A percentile compares a stretch with the other conserved stretches of the same genome.
Evolutionary conservation across 306 rosid species (phyloP).

Genomic region (Pyrus communis): DNA sequence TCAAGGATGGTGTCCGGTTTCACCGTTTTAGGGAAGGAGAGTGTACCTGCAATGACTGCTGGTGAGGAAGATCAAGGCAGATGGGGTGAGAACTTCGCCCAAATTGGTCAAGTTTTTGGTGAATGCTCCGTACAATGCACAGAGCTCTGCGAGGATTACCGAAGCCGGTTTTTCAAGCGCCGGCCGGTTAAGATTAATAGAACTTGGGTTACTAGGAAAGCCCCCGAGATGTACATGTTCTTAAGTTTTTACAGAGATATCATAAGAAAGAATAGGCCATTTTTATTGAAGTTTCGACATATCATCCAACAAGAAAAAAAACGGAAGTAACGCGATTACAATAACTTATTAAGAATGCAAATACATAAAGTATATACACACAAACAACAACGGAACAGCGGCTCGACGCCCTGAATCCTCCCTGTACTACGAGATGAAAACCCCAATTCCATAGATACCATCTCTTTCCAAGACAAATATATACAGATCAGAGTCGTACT

Average conservation of each 20-base stretch:
- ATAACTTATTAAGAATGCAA: conserved; percentile 30
- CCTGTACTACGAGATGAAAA: conserved; percentile 32
- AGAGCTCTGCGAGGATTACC: background rate
- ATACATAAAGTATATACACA: conserved; percentile 26
- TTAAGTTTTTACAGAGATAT: no score
- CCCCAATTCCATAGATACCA: conserved; percentile 19
- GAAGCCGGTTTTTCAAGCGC: background rate
- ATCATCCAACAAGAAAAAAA: conserved; percentile 10
- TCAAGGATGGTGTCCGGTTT: conserved; percentile 51
- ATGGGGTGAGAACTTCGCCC: background rate
- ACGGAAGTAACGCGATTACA: conserved; percentile 9
- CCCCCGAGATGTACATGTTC: background rate
- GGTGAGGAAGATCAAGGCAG: conserved; percentile 23
- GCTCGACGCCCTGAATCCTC: conserved; percentile 20
- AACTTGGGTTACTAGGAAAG: background rate
- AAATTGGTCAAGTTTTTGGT: background rate
- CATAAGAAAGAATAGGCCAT: background rate
- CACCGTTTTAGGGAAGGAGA: conserved; percentile 60
- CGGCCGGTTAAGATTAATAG: background rate
- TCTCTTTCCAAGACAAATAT: conserved; percentile 37
- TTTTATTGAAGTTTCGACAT: background rate
- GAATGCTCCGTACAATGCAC: background rate
- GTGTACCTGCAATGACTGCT: conserved; percentile 56
- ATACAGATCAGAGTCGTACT: conserved; percentile 44
- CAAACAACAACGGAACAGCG: conserved; percentile 25